Percentiles rank a stretch among this genome's conserved stretches.
phyloP scores from a whole-genome alignment of 805 yeast species.

The Saturnispora sanitii region DNA sequence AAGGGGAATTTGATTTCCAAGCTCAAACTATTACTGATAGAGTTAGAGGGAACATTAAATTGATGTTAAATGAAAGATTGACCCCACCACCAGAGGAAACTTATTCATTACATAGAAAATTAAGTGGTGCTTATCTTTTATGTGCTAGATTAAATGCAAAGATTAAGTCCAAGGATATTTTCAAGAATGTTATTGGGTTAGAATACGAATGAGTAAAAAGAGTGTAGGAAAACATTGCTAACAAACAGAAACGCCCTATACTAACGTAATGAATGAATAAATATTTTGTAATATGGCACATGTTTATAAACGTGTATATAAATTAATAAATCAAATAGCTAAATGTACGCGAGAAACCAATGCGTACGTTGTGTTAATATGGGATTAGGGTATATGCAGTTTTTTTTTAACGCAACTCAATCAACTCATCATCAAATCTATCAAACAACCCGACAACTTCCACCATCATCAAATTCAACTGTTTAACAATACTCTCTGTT shows the following conservation, averaged over 20 bases:
- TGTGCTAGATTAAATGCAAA: slow-evolving; percentile 79
- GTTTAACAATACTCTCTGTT: slow-evolving; percentile 55
- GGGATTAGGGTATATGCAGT: slow-evolving; percentile 16
- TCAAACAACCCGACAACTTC: slow-evolving; percentile 55
- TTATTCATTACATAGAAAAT: slow-evolving; percentile 88
- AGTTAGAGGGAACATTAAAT: slow-evolving; percentile 75
- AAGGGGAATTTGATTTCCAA: slow-evolving; percentile 59
- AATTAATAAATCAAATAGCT: background rate
- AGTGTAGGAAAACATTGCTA: no score
- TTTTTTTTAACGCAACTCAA: slow-evolving; percentile 28
- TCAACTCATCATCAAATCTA: slow-evolving; percentile 50
- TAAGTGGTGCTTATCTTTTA: slow-evolving; percentile 85
- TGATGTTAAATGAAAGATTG: slow-evolving; percentile 85
- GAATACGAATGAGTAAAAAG: slow-evolving; percentile 20
- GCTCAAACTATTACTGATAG: slow-evolving; percentile 90
- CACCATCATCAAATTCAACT: slow-evolving; percentile 47
- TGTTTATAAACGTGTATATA: background rate
- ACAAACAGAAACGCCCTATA: no score
- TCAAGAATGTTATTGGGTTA: slow-evolving; percentile 63
- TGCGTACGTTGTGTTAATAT: no score
- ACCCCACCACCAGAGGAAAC: slow-evolving; percentile 99
- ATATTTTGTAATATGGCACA: no score
- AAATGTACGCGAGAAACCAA: no score
- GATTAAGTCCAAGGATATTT: slow-evolving; percentile 72
- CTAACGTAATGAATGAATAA: no score